Evolutionary conservation across 148 eudicot genomes (phyloP).

Genomic region (Polygonum aviculare): DNA sequence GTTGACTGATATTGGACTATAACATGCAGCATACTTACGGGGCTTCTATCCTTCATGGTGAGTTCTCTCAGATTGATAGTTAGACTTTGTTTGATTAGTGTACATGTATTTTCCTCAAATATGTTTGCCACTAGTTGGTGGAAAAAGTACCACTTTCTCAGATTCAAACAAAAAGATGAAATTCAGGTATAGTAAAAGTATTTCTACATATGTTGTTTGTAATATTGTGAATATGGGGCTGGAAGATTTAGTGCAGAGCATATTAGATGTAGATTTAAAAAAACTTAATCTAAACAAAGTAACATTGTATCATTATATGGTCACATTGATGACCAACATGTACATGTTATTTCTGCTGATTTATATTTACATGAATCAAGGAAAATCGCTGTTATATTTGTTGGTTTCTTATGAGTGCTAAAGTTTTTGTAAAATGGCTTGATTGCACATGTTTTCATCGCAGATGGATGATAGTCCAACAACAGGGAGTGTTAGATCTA

Average conservation of each 20-base stretch:
- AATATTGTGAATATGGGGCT: background rate
- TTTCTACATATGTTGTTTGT: background rate
- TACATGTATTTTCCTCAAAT: background rate
- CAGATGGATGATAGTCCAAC: constrained; percentile 96
- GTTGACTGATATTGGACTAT: constrained; percentile 27
- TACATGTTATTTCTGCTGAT: background rate
- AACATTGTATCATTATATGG: background rate
- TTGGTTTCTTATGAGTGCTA: background rate
- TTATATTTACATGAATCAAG: background rate
- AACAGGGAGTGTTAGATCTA: constrained; percentile 81
- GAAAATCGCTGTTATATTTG: background rate
- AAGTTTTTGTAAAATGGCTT: background rate
- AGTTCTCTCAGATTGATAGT: constrained; percentile 22
- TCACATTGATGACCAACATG: background rate
- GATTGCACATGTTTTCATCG: constrained; percentile 7
- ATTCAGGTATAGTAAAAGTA: background rate
- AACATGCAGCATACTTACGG: constrained; percentile 81
- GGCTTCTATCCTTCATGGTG: constrained; percentile 97
- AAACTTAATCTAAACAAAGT: background rate
- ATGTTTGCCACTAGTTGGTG: background rate
- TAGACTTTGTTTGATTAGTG: background rate
- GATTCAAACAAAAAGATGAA: background rate
- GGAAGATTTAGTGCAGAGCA: background rate
- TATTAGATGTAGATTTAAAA: background rate
- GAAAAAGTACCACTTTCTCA: background rate